A percentile compares a stretch with the other conserved stretches of the same genome.
Conservation (phyloP, 192 early-diverging fungal genomes). For the Backusella tuberculispora region DNA sequence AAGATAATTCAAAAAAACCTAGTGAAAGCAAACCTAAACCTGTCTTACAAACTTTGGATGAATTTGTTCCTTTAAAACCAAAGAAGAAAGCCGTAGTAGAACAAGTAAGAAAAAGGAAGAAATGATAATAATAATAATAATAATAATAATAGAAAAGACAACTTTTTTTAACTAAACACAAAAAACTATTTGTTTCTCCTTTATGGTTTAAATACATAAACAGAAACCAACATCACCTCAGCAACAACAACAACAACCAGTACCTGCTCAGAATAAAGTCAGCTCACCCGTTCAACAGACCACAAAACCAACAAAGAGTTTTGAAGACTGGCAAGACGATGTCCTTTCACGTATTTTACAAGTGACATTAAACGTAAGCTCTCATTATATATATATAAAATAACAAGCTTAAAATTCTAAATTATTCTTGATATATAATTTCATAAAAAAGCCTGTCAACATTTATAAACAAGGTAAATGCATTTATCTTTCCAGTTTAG, state of each 20-base stretch:
- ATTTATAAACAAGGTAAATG: conserved; percentile 29
- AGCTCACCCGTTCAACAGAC: conserved; percentile 16
- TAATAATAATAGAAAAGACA: too few relatives aligned
- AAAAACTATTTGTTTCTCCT: neutral
- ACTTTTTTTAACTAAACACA: too few relatives aligned
- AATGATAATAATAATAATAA: too few relatives aligned
- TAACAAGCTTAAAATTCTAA: neutral
- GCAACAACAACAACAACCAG: neutral
- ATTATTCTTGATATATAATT: conserved; percentile 2
- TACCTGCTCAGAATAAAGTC: neutral
- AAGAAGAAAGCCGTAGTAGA: neutral
- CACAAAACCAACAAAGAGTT: conserved; percentile 45
- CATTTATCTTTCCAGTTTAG: conserved; percentile 42
- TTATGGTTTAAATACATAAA: neutral
- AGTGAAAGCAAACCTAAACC: neutral
- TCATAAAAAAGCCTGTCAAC: conserved; percentile 24
- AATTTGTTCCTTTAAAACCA: conserved; percentile 7
- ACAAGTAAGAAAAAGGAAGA: neutral
- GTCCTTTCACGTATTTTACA: conserved; percentile 76
- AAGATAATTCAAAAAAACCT: neutral
- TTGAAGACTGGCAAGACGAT: conserved; percentile 85
- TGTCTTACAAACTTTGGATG: conserved; percentile 13
- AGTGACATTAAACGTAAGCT: conserved; percentile 74
- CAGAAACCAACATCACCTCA: neutral
- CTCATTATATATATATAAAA: neutral